phyloP scores from a whole-genome alignment of 2,329 filamentous ascomycete genomes.

The Colletotrichum agaves region DNA sequence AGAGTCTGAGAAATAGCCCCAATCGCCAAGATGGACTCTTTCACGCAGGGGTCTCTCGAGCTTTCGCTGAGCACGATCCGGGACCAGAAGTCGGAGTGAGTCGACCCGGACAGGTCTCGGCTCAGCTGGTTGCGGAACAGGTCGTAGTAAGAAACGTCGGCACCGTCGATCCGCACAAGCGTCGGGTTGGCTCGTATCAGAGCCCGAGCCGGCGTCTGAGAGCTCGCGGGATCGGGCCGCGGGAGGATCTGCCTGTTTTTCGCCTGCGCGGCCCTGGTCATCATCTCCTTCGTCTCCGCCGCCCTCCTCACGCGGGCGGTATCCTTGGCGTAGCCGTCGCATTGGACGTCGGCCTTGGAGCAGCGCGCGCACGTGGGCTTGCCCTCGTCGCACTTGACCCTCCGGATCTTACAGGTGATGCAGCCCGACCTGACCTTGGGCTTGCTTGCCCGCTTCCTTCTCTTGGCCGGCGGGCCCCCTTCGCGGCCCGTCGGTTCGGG shows the following conservation, averaged over 20 bases:
- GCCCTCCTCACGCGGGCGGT: neutral
- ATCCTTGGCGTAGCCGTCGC: conserved; percentile 36
- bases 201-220: no score
- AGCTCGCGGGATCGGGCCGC: neutral
- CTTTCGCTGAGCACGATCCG: conserved; percentile 39
- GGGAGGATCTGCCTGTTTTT: conserved; percentile 7
- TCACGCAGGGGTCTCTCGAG: conserved; percentile 37
- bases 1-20: conserved; percentile 39
- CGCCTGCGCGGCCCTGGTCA: conserved; percentile 12
- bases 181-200: neutral
- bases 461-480: neutral
- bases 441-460: conserved; percentile 31
- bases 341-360: conserved; percentile 31
- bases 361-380: conserved; percentile 42
- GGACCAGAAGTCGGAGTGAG: conserved; percentile 40
- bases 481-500: neutral
- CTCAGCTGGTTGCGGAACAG: conserved; percentile 39
- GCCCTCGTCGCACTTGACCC: conserved; percentile 46
- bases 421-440: conserved; percentile 38
- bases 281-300: neutral
- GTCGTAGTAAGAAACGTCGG: conserved; percentile 39
- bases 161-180: conserved; percentile 2
- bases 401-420: conserved; percentile 41
- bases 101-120: conserved; percentile 38
- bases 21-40: conserved; percentile 40